Conservation (phyloP, 495 filamentous ascomycete species). For the Penicillium subrubescens region DNA sequence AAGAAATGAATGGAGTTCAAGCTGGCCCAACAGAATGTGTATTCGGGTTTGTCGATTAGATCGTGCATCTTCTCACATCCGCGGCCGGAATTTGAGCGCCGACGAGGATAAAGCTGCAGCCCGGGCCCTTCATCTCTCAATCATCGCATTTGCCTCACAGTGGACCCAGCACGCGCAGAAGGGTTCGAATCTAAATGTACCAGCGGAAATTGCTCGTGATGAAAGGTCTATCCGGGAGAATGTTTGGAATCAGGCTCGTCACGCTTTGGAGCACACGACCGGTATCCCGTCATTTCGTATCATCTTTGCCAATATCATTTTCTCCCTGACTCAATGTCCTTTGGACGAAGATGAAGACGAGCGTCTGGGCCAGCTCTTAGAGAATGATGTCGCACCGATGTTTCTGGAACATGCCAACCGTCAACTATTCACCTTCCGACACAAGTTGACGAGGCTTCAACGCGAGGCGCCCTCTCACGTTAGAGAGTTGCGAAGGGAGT, state of each 20-base stretch:
- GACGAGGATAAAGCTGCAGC: constrained; percentile 39
- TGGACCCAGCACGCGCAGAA: constrained; percentile 41
- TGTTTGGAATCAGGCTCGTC: constrained; percentile 48
- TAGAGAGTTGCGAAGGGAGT: neutral
- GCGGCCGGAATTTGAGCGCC: constrained; percentile 34
- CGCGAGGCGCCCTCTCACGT: constrained; percentile 6
- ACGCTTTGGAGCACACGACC: constrained; percentile 36
- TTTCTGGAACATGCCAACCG: constrained; percentile 43
- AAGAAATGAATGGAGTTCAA: constrained; percentile 39
- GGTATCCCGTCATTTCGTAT: constrained; percentile 48
- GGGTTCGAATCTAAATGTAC: constrained; percentile 10
- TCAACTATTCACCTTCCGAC: constrained; percentile 33
- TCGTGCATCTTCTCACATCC: constrained; percentile 27
- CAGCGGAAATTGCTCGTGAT: constrained; percentile 17
- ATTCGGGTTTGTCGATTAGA: constrained; percentile 46
- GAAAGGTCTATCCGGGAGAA: constrained; percentile 40
- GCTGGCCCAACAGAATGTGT: constrained; percentile 49
- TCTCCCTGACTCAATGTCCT: constrained; percentile 47
- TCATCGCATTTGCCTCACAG: constrained; percentile 52
- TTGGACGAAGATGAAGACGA: constrained; percentile 20
- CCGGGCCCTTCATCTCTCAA: constrained; percentile 40
- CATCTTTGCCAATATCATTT: constrained; percentile 49
- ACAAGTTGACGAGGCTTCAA: constrained; percentile 28
- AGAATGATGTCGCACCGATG: constrained; percentile 40
- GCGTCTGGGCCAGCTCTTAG: constrained; percentile 32